Conservation (phyloP, 768 basidiomycete species). For the Phaeotremella skinneri region DNA sequence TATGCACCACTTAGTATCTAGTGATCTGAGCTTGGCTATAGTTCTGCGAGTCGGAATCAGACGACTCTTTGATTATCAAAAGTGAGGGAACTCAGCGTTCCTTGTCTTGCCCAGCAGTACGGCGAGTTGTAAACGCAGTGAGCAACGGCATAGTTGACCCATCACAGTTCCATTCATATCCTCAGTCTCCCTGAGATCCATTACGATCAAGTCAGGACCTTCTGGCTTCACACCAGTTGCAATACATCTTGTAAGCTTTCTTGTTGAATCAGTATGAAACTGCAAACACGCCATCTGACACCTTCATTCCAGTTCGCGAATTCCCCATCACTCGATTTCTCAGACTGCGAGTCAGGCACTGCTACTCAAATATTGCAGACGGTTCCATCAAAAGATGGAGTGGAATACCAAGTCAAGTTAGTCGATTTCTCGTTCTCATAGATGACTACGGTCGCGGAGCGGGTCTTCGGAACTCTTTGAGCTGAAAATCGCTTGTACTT, state of each 20-base stretch:
- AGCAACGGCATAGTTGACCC: conserved; percentile 48
- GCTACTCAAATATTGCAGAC: conserved; percentile 73
- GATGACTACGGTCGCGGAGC: neutral
- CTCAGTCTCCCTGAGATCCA: conserved; percentile 74
- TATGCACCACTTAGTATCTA: no score
- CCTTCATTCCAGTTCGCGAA: conserved; percentile 67
- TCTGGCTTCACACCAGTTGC: conserved; percentile 71
- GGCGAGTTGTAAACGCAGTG: no score
- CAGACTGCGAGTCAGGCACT: conserved; percentile 62
- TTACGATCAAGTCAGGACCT: conserved; percentile 82
- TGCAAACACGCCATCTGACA: conserved; percentile 5
- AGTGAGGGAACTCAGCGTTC: conserved; percentile 35
- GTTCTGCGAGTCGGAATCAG: conserved; percentile 84
- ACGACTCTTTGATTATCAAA: conserved; percentile 67
- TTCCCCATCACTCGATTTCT: conserved; percentile 75
- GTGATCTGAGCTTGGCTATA: conserved; percentile 44
- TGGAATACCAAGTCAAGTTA: conserved; percentile 80
- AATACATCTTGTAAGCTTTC: conserved; percentile 63
- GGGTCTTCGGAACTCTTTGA: neutral
- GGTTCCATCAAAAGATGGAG: conserved; percentile 69
- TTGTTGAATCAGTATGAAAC: neutral
- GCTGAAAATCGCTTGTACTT: neutral
- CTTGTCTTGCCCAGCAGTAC: no score
- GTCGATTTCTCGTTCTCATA: conserved; percentile 23
- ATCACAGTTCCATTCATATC: conserved; percentile 72